Conservation (phyloP, 371 early-diverging fungal species). For the Mortierella polycephala region DNA sequence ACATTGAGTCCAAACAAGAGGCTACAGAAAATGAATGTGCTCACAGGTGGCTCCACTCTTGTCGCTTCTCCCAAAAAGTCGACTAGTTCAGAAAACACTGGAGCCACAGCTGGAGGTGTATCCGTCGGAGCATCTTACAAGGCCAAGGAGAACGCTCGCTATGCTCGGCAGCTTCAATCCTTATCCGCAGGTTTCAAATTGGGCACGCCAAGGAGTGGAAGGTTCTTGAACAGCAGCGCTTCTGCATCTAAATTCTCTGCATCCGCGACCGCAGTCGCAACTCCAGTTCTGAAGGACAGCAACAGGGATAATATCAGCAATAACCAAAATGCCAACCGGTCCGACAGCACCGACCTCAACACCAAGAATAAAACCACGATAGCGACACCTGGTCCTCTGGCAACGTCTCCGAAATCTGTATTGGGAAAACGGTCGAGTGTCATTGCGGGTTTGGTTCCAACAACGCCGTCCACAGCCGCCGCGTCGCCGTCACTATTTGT, state of each 20-base stretch:
- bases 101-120: neutral
- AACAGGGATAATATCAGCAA: slow-evolving; percentile 18
- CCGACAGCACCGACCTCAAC: neutral
- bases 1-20: too few species aligned
- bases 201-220: neutral
- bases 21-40: too few species aligned
- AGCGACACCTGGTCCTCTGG: neutral
- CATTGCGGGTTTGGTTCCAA: slow-evolving; percentile 9
- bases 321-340: neutral
- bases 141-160: slow-evolving; percentile 31
- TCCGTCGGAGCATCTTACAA: slow-evolving; percentile 3
- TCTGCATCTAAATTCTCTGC: slow-evolving; percentile 18
- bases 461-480: slow-evolving; percentile 8
- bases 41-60: too few species aligned
- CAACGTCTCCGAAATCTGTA: slow-evolving; percentile 17
- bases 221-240: slow-evolving; percentile 4
- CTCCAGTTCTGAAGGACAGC: slow-evolving; percentile 15
- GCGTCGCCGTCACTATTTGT: slow-evolving; percentile 3
- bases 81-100: neutral
- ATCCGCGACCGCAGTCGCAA: slow-evolving; percentile 8
- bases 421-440: slow-evolving; percentile 29
- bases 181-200: slow-evolving; percentile 4
- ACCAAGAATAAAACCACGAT: neutral
- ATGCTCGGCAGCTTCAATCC: slow-evolving; percentile 15
- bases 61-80: neutral